A percentile compares a stretch with the other conserved stretches of the same genome.
Evolutionary conservation across 1,284 basidiomycete species (phyloP).

Genomic region (Trichosporon sp.): DNA sequence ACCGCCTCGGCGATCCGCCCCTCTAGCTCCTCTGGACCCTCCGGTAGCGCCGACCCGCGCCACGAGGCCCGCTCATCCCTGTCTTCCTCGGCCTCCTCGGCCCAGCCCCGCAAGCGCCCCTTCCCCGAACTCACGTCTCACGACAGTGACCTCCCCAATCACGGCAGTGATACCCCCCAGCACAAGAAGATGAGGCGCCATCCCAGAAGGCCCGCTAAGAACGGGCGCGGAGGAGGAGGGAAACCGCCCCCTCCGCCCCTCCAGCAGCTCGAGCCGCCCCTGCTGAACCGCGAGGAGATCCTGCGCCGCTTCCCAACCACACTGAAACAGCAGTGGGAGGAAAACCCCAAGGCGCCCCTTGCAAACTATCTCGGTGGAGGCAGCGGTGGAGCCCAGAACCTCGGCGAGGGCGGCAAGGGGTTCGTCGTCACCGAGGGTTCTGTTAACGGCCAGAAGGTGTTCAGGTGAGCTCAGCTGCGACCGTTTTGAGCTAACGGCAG

Average conservation of each 20-base stretch:
- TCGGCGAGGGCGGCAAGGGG: slow-evolving; percentile 24
- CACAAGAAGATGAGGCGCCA: slow-evolving; percentile 3
- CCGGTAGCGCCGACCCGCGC: background rate
- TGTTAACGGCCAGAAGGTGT: slow-evolving; percentile 32
- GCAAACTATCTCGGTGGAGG: slow-evolving; percentile 42
- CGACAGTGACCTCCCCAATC: background rate
- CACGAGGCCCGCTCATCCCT: background rate
- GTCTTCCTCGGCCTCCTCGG: background rate
- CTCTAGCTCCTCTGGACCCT: background rate
- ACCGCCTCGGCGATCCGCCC: background rate
- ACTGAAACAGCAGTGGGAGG: slow-evolving; percentile 43
- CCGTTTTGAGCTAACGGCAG: slow-evolving; percentile 20
- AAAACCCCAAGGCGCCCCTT: slow-evolving; percentile 48
- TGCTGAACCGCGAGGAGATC: slow-evolving; percentile 32
- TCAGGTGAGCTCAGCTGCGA: slow-evolving; percentile 26
- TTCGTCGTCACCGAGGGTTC: slow-evolving; percentile 33
- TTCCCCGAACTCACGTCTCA: background rate
- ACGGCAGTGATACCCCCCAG: background rate
- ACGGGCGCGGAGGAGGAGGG: background rate
- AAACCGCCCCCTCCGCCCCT: slow-evolving; percentile 10
- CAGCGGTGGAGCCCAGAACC: slow-evolving; percentile 29
- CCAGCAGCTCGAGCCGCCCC: slow-evolving; percentile 25
- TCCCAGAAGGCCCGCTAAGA: background rate
- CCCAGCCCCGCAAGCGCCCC: background rate
- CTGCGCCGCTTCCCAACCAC: slow-evolving; percentile 19